A percentile compares a stretch with the other conserved stretches of the same genome.
Conservation (phyloP, 768 basidiomycete genomes). For the Hypsizygus marmoreus region DNA sequence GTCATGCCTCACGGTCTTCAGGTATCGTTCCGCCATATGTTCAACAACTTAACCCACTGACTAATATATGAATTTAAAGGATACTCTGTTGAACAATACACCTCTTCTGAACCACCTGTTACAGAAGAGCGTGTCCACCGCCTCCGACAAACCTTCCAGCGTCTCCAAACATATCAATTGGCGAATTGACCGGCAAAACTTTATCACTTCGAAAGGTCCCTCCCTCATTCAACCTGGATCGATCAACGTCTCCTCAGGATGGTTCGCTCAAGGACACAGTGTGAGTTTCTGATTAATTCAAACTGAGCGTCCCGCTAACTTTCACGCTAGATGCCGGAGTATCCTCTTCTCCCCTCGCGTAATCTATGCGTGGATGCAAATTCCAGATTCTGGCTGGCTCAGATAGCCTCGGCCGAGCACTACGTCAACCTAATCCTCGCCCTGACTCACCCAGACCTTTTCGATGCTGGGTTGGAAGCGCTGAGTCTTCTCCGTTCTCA, state of each 20-base stretch:
- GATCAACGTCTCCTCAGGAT: not conserved
- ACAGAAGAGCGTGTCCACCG: constrained; percentile 13
- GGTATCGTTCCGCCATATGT: not conserved
- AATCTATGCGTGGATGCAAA: no score
- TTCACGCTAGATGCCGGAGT: no score
- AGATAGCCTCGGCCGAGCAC: no score
- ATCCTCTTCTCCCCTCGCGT: no score
- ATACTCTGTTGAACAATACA: not conserved
- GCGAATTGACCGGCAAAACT: not conserved
- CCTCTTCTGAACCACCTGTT: not conserved
- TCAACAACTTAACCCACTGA: not conserved
- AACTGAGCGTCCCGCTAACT: no score
- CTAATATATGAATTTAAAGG: not conserved
- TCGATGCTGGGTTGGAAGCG: no score
- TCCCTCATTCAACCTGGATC: not conserved
- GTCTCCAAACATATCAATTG: not conserved
- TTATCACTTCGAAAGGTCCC: not conserved
- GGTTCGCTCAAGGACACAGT: not conserved
- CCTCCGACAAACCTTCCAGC: no score
- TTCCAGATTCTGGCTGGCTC: no score
- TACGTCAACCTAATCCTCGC: no score
- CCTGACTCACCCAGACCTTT: no score
- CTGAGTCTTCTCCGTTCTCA: no score
- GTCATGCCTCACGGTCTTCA: not conserved
- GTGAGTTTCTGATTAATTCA: no score